Evolutionary conservation across 192 early-diverging fungal genomes (phyloP).

Genomic region (Coemansia sp.): DNA sequence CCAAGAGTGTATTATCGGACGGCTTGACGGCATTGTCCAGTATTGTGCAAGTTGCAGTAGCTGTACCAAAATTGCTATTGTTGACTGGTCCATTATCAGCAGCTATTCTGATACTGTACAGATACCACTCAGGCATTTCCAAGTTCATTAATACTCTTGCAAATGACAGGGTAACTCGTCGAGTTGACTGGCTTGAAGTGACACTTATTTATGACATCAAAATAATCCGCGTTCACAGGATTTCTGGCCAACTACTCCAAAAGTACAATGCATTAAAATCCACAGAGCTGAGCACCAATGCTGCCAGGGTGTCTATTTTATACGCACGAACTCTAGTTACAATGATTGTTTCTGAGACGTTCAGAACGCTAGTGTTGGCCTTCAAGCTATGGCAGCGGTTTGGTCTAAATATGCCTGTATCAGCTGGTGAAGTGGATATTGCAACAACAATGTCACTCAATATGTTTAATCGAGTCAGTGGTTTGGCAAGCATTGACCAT

Average conservation of each 20-base stretch:
- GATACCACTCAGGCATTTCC: background rate
- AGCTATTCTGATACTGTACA: no score
- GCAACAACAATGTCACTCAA: background rate
- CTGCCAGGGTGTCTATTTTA: background rate
- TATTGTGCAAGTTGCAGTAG: background rate
- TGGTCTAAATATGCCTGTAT: background rate
- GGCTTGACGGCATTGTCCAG: background rate
- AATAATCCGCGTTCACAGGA: background rate
- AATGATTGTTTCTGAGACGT: background rate
- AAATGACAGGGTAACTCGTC: background rate
- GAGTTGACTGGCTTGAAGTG: background rate
- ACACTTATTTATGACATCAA: background rate
- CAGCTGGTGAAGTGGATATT: slow-evolving; percentile 16
- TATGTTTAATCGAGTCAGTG: background rate
- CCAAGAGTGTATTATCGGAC: background rate
- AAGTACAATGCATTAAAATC: background rate
- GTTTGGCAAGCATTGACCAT: background rate
- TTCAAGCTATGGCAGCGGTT: slow-evolving; percentile 9
- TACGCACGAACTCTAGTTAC: background rate
- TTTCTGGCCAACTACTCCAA: background rate
- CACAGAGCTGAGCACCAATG: background rate
- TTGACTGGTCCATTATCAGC: background rate
- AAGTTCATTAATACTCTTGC: background rate
- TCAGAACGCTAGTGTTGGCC: slow-evolving; percentile 1
- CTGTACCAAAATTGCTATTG: background rate